These are phyloP conservation scores for Clathrus columnatus DNA, from an alignment of 768 basidiomycete genomes.

Conservation along the genomic window DNA sequence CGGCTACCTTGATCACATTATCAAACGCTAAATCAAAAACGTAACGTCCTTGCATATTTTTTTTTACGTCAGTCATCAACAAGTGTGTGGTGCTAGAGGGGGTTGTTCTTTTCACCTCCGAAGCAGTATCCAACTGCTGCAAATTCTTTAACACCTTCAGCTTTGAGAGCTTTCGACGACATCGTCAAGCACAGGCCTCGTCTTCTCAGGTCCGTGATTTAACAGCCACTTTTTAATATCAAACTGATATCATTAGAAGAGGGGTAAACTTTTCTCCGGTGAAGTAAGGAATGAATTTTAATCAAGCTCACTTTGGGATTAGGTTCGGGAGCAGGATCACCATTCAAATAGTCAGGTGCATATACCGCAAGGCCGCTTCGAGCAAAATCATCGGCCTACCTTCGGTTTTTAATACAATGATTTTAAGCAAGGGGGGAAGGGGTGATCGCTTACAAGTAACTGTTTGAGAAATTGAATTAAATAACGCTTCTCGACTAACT, in stretches of 20 bases:
- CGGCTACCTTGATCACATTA: conserved; percentile 38
- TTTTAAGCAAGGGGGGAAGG: too few species aligned
- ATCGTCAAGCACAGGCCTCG: conserved; percentile 45
- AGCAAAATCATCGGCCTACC: conserved; percentile 37
- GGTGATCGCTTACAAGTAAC: neutral
- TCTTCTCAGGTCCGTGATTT: conserved; percentile 30
- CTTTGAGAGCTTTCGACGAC: conserved; percentile 50
- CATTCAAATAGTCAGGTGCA: conserved; percentile 29
- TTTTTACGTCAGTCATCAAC: neutral
- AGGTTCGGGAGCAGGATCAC: conserved; percentile 25
- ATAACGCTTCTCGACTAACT: neutral
- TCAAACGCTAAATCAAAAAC: conserved; percentile 57
- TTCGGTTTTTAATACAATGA: neutral
- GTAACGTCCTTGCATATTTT: conserved; percentile 35
- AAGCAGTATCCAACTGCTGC: conserved; percentile 64
- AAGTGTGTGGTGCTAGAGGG: neutral
- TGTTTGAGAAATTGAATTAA: neutral
- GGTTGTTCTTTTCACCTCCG: conserved; percentile 37
- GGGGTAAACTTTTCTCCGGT: too few species aligned
- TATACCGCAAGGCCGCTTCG: conserved; percentile 31
- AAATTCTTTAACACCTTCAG: conserved; percentile 46
- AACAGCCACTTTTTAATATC: conserved; percentile 36
- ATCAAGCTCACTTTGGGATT: conserved; percentile 4
- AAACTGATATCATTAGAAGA: conserved; percentile 22
- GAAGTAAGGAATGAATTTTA: too few species aligned